A percentile compares a stretch with the other conserved stretches of the same genome.
These are phyloP conservation scores for Penicillium sp. DNA, from an alignment of 2,329 filamentous ascomycete species.

Conservation along the genomic window DNA sequence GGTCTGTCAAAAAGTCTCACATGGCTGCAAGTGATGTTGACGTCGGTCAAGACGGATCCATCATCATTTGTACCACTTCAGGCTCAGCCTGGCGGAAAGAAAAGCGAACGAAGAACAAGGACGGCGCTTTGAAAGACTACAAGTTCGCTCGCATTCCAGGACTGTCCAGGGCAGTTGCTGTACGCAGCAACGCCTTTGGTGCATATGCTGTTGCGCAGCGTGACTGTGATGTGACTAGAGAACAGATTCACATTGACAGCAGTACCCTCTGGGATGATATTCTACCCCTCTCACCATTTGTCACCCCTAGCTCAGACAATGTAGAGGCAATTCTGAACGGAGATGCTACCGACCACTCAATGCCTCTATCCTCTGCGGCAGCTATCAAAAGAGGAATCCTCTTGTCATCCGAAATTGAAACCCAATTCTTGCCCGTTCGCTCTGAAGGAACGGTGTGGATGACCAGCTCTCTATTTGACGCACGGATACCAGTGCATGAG, in stretches of 20 bases:
- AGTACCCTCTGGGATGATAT: conserved; percentile 75
- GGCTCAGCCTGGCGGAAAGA: conserved; percentile 92
- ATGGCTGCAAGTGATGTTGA: conserved; percentile 85
- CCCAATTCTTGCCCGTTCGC: conserved; percentile 37
- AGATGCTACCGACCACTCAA: conserved; percentile 46
- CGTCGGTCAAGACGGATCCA: conserved; percentile 88
- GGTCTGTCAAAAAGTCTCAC: conserved; percentile 82
- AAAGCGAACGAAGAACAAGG: conserved; percentile 78
- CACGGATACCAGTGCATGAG: conserved; percentile 78
- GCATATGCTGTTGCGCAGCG: conserved; percentile 86
- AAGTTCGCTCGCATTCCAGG: conserved; percentile 92
- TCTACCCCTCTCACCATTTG: conserved; percentile 69
- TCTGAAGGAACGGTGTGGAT: conserved; percentile 45
- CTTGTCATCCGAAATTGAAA: conserved; percentile 51
- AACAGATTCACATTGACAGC: conserved; percentile 68
- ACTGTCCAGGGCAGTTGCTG: conserved; percentile 79
- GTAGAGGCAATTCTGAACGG: conserved; percentile 46
- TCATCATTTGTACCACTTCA: conserved; percentile 89
- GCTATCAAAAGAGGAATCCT: conserved; percentile 49
- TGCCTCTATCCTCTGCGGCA: conserved; percentile 25
- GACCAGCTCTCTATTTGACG: conserved; percentile 64
- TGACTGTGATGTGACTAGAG: conserved; percentile 79
- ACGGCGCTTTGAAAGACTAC: conserved; percentile 78
- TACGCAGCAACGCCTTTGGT: conserved; percentile 85
- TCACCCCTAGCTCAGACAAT: conserved; percentile 54